Evolutionary conservation across 1,284 basidiomycete genomes (phyloP).

Genomic region (Moesziomyces parantarcticus): DNA sequence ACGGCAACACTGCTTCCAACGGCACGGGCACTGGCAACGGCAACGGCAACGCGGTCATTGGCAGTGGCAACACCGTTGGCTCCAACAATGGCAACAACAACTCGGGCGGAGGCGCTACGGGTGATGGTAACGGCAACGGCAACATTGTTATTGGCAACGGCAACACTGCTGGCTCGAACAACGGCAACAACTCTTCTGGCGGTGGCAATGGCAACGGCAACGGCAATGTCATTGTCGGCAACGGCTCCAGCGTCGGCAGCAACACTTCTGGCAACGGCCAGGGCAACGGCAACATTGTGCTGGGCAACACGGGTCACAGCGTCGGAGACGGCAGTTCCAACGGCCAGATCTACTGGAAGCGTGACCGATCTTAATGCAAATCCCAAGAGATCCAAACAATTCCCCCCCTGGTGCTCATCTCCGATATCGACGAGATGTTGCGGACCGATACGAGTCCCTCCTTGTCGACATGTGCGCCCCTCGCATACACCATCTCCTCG

Average conservation of each 20-base stretch:
- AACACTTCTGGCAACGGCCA: conserved; percentile 7
- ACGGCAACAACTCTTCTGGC: conserved; percentile 9
- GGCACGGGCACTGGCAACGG: conserved; percentile 11
- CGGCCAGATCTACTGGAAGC: conserved; percentile 26
- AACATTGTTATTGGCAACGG: conserved; percentile 4
- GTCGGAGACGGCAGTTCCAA: conserved; percentile 17
- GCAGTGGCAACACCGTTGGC: background rate
- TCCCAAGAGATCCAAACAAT: background rate
- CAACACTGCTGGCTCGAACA: conserved; percentile 6
- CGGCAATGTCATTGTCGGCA: conserved; percentile 13
- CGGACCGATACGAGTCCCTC: no score
- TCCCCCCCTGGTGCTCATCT: no score
- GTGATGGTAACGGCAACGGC: background rate
- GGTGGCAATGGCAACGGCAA: conserved; percentile 19
- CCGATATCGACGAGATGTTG: background rate
- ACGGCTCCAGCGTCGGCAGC: conserved; percentile 7
- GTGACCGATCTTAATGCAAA: background rate
- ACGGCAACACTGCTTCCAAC: conserved; percentile 6
- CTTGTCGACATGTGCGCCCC: no score
- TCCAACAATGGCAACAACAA: conserved; percentile 1
- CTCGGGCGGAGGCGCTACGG: no score
- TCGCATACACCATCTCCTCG: no score
- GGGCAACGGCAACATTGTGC: conserved; percentile 19
- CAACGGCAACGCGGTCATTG: conserved; percentile 7
- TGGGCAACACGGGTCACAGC: conserved; percentile 13